Conservation (phyloP, 1,284 basidiomycete genomes). For the Moesziomyces sp. region DNA sequence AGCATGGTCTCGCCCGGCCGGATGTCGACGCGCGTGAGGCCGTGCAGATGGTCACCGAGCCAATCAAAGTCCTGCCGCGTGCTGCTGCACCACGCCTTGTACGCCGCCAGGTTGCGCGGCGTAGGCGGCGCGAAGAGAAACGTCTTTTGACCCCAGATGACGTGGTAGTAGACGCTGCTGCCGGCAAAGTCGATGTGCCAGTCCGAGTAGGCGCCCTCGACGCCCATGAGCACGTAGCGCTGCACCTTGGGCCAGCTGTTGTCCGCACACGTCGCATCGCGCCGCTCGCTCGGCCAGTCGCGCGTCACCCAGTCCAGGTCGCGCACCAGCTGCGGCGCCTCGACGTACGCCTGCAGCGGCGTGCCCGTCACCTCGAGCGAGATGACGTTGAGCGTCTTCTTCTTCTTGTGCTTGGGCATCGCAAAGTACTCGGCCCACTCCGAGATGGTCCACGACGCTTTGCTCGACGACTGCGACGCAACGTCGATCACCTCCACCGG, state of each 20-base stretch:
- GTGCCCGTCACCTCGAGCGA: constrained; percentile 86
- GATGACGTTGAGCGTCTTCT: constrained; percentile 88
- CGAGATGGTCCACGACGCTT: constrained; percentile 78
- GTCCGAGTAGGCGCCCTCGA: constrained; percentile 82
- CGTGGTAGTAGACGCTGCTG: constrained; percentile 46
- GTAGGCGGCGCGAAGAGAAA: constrained; percentile 95
- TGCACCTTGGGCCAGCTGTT: constrained; percentile 88
- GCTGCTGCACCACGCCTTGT: constrained; percentile 77
- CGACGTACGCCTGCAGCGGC: constrained; percentile 78
- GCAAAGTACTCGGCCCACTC: constrained; percentile 91
- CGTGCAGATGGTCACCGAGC: constrained; percentile 89
- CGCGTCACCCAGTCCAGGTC: constrained; percentile 97
- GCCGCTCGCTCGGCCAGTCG: constrained; percentile 78
- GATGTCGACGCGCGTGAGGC: constrained; percentile 85
- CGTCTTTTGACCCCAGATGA: constrained; percentile 72
- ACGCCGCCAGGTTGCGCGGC: constrained; percentile 84
- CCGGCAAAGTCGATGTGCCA: constrained; percentile 62
- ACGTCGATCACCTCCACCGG: constrained; percentile 67
- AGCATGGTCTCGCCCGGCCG: constrained; percentile 87
- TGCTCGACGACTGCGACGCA: constrained; percentile 66
- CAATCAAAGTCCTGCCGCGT: constrained; percentile 86
- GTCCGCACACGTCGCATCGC: constrained; percentile 35
- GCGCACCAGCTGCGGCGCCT: constrained; percentile 77
- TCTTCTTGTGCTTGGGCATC: constrained; percentile 71
- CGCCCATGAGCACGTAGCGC: constrained; percentile 93